Evolutionary conservation across 129 eudicot species (phyloP), one percentile per base, ranked within the genome.

Genomic region (Flaveria sonorensis): DNA sequence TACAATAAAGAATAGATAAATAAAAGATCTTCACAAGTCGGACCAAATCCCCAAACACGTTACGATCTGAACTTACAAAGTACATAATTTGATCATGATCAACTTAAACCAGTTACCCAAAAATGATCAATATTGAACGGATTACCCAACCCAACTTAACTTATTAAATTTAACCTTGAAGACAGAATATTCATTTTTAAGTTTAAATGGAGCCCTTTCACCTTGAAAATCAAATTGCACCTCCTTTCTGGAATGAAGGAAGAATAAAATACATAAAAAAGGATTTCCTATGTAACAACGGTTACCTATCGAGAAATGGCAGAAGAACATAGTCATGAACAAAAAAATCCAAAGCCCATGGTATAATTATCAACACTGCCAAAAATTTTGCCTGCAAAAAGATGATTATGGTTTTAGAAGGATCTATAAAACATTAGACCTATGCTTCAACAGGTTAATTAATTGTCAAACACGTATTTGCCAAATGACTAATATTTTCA

Each of bases 301-400:
- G 10, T 80, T 84, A 95, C 99, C 99, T 91, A 85, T 95, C 99
- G 40, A 95, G 85, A 80, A 95, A 95, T 65, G 99, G 99, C 99
- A 95, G 83, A 78, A 95, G 94, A 82, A 91, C 89, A 84, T 83
- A 95, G 73, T 95, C 99, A 79, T 91, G 99, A 76, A 89, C 96
- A 79, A 95, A 83, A 87, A 89, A 83, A 82, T 95, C 99, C 90
- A 95, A 52, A 55, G 90, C 90, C 93, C 92, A 89, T 10, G 99
- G 99, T 82, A 95, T 80, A 80, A 91, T 42, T 69, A 95, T 76
- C 88, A 95, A 72, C 43, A 83, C 74, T 21, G 94, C 94, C 92
- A 95, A 81, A 82, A 95, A 91, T 77, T 89, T 95, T 75, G 97
- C 99, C 99, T 95, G 97, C 86, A 78, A 89, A 65, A 87, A 48